Percentiles rank a stretch among this genome's conserved stretches.
Evolutionary conservation across 1,284 basidiomycete genomes (phyloP).

Genomic region (Kwoniella shivajii): DNA sequence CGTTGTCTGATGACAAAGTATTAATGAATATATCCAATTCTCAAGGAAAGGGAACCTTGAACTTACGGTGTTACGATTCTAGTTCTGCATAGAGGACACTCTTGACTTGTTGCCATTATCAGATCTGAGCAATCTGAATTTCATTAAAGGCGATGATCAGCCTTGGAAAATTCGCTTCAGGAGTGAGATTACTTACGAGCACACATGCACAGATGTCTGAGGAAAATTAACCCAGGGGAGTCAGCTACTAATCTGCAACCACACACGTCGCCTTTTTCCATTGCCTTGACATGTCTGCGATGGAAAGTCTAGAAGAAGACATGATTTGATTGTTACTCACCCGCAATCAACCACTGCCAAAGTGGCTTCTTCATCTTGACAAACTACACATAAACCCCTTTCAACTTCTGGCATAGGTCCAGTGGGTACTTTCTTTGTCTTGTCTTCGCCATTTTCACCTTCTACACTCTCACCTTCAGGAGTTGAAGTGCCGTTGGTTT

Average conservation of each 20-base stretch:
- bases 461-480: constrained; percentile 3
- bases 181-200: constrained; percentile 49
- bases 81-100: constrained; percentile 83
- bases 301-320: too few species aligned
- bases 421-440: constrained; percentile 39
- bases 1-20: constrained; percentile 55
- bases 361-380: constrained; percentile 86
- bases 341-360: constrained; percentile 92
- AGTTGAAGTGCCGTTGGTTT: background rate
- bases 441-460: constrained; percentile 8
- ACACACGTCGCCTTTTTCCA: too few species aligned
- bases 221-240: constrained; percentile 6
- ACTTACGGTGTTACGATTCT: constrained; percentile 64
- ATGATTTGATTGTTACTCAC: constrained; percentile 56
- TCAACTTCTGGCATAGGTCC: constrained; percentile 58
- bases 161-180: too few species aligned
- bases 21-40: background rate
- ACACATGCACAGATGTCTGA: constrained; percentile 79
- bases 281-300: too few species aligned
- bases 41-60: background rate
- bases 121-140: constrained; percentile 79
- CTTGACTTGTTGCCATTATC: constrained; percentile 73
- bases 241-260: too few species aligned
- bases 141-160: too few species aligned
- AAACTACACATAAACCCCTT: constrained; percentile 80